These are phyloP conservation scores for Macadamia tetraphylla DNA, from an alignment of 164 flowering plant genomes.

Conservation along the genomic window DNA sequence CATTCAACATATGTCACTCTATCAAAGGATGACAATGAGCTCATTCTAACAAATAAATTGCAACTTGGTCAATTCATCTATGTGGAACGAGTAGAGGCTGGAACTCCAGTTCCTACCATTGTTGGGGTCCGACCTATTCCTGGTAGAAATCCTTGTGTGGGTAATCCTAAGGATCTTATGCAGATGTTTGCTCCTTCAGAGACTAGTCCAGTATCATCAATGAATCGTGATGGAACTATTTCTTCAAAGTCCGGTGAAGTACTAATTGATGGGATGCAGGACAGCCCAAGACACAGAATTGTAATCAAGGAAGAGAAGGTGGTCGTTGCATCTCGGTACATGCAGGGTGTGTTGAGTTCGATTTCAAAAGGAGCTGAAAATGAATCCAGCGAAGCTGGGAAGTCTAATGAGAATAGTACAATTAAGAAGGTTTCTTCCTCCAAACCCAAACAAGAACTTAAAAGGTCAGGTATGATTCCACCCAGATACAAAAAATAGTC, in stretches of 20 bases:
- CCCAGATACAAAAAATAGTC: background rate
- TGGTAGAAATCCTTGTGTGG: conserved; percentile 75
- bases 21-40: conserved; percentile 74
- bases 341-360: conserved; percentile 50
- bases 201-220: conserved; percentile 15
- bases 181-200: conserved; percentile 63
- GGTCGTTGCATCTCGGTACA: conserved; percentile 79
- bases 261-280: conserved; percentile 26
- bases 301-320: conserved; percentile 87
- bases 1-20: conserved; percentile 84
- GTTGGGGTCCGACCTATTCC: conserved; percentile 79
- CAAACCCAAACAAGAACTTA: conserved; percentile 41
- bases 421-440: conserved; percentile 26
- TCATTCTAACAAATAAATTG: conserved; percentile 73
- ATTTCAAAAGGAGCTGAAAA: conserved; percentile 27
- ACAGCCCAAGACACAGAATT: conserved; percentile 37
- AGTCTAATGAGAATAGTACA: conserved; percentile 29
- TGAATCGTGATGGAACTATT: conserved; percentile 23
- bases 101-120: conserved; percentile 76
- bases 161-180: conserved; percentile 91
- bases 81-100: conserved; percentile 61
- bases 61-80: conserved; percentile 93
- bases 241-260: conserved; percentile 21
- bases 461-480: conserved; percentile 59
- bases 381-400: conserved; percentile 26